A percentile compares a stretch with the other conserved stretches of the same genome.
Evolutionary conservation across 2,329 filamentous ascomycete species (phyloP).

Genomic region (Colletotrichum musicola): DNA sequence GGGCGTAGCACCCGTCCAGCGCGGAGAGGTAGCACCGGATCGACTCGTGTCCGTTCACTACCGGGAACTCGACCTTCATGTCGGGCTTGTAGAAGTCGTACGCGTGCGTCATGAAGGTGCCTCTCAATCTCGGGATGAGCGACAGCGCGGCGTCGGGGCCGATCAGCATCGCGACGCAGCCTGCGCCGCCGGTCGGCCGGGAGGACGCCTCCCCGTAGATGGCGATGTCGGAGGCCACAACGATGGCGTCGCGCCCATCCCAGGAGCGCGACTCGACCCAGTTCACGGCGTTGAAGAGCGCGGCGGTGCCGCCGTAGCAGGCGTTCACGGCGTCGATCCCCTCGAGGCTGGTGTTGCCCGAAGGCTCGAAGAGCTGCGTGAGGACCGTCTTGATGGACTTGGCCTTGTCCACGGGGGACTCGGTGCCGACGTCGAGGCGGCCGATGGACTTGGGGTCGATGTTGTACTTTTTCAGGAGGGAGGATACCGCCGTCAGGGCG

Average conservation of each 20-base stretch:
- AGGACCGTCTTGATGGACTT: slow-evolving; percentile 91
- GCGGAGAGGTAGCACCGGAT: slow-evolving; percentile 85
- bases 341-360: slow-evolving; percentile 86
- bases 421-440: slow-evolving; percentile 86
- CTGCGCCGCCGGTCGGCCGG: slow-evolving; percentile 84
- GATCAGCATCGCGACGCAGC: slow-evolving; percentile 82
- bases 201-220: slow-evolving; percentile 87
- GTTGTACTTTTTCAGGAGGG: slow-evolving; percentile 84
- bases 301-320: slow-evolving; percentile 89
- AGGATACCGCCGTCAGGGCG: slow-evolving; percentile 81
- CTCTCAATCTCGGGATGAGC: slow-evolving; percentile 82
- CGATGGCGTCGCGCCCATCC: slow-evolving; percentile 86
- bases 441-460: slow-evolving; percentile 83
- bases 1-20: slow-evolving; percentile 82
- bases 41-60: slow-evolving; percentile 87
- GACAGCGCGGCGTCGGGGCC: slow-evolving; percentile 83
- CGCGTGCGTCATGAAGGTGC: slow-evolving; percentile 84
- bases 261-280: slow-evolving; percentile 89
- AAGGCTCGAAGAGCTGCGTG: slow-evolving; percentile 82
- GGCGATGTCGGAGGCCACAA: slow-evolving; percentile 85
- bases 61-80: slow-evolving; percentile 86
- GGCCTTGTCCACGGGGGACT: slow-evolving; percentile 89
- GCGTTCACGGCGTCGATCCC: slow-evolving; percentile 87
- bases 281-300: slow-evolving; percentile 85
- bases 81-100: slow-evolving; percentile 95